Conservation (phyloP, 805 yeast genomes). For the Suhomyces canberraensis region DNA sequence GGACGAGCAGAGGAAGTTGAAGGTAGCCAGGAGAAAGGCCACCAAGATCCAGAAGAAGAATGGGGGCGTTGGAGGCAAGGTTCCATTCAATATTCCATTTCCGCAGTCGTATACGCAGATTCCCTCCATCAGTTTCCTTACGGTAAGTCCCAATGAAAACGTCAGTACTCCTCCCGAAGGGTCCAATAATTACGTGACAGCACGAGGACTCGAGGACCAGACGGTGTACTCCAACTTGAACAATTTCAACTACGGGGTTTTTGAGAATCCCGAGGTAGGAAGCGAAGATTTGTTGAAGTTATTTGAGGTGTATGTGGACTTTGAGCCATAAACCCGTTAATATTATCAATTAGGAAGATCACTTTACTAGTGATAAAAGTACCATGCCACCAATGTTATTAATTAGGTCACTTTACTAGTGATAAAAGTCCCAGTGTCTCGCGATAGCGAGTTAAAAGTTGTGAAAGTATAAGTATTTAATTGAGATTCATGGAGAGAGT, state of each 20-base stretch:
- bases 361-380: too few species aligned
- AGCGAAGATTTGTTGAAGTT: conserved; percentile 35
- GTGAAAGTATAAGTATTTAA: too few species aligned
- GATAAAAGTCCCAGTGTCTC: too few species aligned
- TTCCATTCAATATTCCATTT: conserved; percentile 5
- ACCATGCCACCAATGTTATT: too few species aligned
- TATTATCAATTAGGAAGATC: too few species aligned
- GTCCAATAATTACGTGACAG: not conserved
- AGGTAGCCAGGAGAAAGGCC: not conserved
- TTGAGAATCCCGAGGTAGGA: conserved; percentile 8
- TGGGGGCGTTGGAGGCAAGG: not conserved
- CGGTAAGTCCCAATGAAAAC: conserved; percentile 1
- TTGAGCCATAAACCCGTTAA: too few species aligned
- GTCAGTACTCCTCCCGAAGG: conserved; percentile 1
- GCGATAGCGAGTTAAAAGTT: too few species aligned
- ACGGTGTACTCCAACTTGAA: conserved; percentile 5
- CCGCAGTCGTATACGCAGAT: conserved; percentile 4
- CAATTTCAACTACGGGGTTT: conserved; percentile 5
- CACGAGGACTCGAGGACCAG: conserved; percentile 1
- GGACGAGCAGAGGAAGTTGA: conserved; percentile 16
- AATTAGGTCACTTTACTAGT: too few species aligned
- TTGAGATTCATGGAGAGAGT: too few species aligned
- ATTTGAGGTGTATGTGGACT: conserved; percentile 35
- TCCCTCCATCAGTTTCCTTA: conserved; percentile 3
- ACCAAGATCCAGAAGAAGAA: not conserved